Evolutionary conservation across 163 green algal genomes (phyloP).

Genomic region (Trebouxia gelatinosa): DNA sequence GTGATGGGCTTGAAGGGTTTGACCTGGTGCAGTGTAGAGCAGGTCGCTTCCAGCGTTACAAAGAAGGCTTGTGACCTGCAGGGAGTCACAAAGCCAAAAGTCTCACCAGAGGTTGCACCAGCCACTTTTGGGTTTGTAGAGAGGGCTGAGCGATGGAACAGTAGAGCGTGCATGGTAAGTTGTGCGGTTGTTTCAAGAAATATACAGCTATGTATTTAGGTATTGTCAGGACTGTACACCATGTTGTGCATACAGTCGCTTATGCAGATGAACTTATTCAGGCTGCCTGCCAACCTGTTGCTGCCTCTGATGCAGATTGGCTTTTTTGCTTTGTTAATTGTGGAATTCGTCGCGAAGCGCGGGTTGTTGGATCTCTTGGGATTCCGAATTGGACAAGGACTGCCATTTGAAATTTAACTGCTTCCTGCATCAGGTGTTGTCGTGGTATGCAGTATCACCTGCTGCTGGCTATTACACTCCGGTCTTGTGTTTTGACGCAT

Average conservation of each 20-base stretch:
- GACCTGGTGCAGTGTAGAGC: background rate
- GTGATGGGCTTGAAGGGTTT: background rate
- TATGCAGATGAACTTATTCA: background rate
- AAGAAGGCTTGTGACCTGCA: slow-evolving; percentile 27
- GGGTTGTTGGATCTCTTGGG: slow-evolving; percentile 78
- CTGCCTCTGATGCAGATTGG: slow-evolving; percentile 58
- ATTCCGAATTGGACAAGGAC: slow-evolving; percentile 67
- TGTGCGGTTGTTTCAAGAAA: background rate
- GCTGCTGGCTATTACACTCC: too few species aligned
- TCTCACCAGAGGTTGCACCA: slow-evolving; percentile 44
- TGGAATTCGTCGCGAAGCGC: slow-evolving; percentile 74
- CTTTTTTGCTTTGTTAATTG: slow-evolving; percentile 81
- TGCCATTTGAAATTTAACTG: slow-evolving; percentile 79
- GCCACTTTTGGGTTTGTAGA: slow-evolving; percentile 79
- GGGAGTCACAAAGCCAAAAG: slow-evolving; percentile 64
- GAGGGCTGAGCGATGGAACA: slow-evolving; percentile 85
- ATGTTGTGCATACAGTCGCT: background rate
- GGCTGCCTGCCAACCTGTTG: slow-evolving; percentile 35
- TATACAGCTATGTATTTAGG: background rate
- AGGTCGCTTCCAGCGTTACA: background rate
- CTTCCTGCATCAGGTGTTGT: too few species aligned
- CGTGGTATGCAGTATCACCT: too few species aligned
- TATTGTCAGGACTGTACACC: background rate
- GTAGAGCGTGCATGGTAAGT: slow-evolving; percentile 73
- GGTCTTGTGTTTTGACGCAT: too few species aligned